These are phyloP conservation scores for Colletotrichum musae DNA, from an alignment of 2,329 filamentous ascomycete species.

Conservation along the genomic window DNA sequence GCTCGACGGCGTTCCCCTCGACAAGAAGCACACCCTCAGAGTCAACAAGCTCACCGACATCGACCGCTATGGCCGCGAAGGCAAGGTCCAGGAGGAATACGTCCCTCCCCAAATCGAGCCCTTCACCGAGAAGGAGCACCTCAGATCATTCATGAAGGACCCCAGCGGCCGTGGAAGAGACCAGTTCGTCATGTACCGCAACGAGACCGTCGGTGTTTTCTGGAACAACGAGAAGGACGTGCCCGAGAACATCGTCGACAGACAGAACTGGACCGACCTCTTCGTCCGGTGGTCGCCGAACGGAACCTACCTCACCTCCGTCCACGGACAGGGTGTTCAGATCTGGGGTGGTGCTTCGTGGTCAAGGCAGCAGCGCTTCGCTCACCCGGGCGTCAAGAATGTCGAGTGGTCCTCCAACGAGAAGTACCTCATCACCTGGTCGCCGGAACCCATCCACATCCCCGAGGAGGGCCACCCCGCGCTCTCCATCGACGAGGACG, in stretches of 20 bases:
- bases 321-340: constrained; percentile 96
- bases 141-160: constrained; percentile 94
- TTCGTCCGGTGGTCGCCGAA: constrained; percentile 98
- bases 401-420: constrained; percentile 96
- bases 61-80: constrained; percentile 94
- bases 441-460: constrained; percentile 91
- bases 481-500: constrained; percentile 93
- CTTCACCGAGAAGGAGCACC: constrained; percentile 93
- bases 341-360: constrained; percentile 95
- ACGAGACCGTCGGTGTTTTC: constrained; percentile 92
- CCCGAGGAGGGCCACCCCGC: constrained; percentile 88
- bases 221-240: constrained; percentile 98
- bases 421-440: constrained; percentile 97
- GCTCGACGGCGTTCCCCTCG: constrained; percentile 88
- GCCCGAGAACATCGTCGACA: constrained; percentile 91
- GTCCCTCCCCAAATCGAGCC: constrained; percentile 83
- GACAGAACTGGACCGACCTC: constrained; percentile 96
- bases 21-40: constrained; percentile 95
- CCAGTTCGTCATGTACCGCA: constrained; percentile 95
- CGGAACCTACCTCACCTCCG: constrained; percentile 93
- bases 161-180: constrained; percentile 84
- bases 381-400: constrained; percentile 95
- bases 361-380: constrained; percentile 92
- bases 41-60: constrained; percentile 99
- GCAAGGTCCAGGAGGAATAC: constrained; percentile 93